Conservation (phyloP, 1,284 basidiomycete species). For the Malassezia globosa region DNA sequence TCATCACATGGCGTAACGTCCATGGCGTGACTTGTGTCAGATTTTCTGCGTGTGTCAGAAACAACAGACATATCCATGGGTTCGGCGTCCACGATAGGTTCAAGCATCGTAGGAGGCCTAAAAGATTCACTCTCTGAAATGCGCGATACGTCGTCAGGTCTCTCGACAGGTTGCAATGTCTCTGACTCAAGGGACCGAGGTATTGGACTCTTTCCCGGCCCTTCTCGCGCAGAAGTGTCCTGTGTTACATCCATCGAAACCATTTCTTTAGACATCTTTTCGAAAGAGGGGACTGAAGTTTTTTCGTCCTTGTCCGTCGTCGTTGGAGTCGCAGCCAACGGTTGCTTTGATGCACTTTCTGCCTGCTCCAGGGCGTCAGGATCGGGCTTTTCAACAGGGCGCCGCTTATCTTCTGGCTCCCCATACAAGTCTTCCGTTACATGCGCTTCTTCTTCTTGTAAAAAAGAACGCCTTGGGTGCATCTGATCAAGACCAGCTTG, state of each 20-base stretch:
- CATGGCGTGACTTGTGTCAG: not conserved
- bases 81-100: not conserved
- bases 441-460: not conserved
- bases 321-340: no score
- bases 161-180: not conserved
- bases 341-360: no score
- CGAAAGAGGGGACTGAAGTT: not conserved
- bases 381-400: not conserved
- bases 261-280: no score
- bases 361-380: not conserved
- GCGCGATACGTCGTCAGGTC: not conserved
- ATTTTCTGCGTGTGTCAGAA: no score
- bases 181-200: not conserved
- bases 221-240: not conserved
- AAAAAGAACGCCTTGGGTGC: not conserved
- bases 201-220: not conserved
- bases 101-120: not conserved
- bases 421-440: constrained; percentile 2
- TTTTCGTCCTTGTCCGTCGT: not conserved
- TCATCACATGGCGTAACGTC: not conserved
- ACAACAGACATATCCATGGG: no score
- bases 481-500: constrained; percentile 4
- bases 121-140: not conserved
- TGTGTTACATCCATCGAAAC: not conserved
- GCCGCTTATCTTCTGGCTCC: not conserved